A percentile compares a stretch with the other conserved stretches of the same genome.
These are phyloP conservation scores for Acrocalymma vagum DNA, from an alignment of 2,329 filamentous ascomycete genomes.

Conservation along the genomic window DNA sequence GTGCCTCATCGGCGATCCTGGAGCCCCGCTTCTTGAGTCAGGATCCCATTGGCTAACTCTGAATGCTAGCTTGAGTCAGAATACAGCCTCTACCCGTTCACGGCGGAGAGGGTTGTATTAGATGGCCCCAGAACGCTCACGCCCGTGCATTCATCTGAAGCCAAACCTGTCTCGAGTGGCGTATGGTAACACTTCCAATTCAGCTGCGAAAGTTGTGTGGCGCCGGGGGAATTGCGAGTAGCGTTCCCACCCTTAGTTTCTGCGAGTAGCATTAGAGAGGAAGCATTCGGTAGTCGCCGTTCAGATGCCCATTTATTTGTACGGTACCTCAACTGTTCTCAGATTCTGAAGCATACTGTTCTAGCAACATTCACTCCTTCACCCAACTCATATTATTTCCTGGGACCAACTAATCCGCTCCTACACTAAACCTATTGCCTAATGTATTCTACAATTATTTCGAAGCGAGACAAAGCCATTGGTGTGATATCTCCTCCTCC, in stretches of 20 bases:
- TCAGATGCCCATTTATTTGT: too few relatives aligned
- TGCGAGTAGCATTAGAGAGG: too few relatives aligned
- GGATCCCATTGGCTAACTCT: conserved; percentile 4
- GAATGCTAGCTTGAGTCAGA: conserved; percentile 3
- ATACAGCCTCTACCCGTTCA: neutral
- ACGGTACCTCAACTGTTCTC: conserved; percentile 2
- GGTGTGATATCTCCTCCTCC: conserved; percentile 7
- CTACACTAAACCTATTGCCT: conserved; percentile 3
- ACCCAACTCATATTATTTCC: too few relatives aligned
- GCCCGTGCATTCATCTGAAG: too few relatives aligned
- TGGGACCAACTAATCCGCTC: too few relatives aligned
- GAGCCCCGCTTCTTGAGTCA: conserved; percentile 3
- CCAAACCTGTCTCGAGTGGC: too few relatives aligned
- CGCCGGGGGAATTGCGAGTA: too few relatives aligned
- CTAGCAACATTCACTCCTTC: conserved; percentile 1
- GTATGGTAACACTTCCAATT: too few relatives aligned
- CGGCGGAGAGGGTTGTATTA: neutral
- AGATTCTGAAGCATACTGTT: conserved; percentile 1
- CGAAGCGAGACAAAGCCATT: conserved; percentile 6
- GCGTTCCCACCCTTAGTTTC: too few relatives aligned
- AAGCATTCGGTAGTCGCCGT: too few relatives aligned
- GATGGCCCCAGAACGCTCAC: too few relatives aligned
- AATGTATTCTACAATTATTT: conserved; percentile 8
- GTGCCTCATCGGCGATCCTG: conserved; percentile 6
- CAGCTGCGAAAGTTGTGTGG: too few relatives aligned